Percentiles rank a stretch among this genome's conserved stretches.
Evolutionary conservation across 2,329 filamentous ascomycete species (phyloP).

Genomic region (Aspergillus fructus): DNA sequence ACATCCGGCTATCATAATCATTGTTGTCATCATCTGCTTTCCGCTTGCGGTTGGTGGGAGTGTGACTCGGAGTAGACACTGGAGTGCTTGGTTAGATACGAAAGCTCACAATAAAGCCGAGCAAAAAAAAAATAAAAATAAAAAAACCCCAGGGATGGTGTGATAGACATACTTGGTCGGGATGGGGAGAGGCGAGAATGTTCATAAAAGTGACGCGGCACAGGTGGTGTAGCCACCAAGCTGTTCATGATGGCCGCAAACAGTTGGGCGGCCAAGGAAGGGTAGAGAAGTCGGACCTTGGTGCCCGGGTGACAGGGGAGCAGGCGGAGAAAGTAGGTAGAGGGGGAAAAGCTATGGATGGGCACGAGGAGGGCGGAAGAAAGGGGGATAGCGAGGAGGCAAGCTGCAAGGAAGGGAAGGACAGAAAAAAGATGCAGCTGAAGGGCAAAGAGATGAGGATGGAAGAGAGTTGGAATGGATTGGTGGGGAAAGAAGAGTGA

Average conservation of each 20-base stretch:
- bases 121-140: background rate
- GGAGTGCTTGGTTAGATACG: slow-evolving; percentile 19
- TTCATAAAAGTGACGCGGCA: slow-evolving; percentile 64
- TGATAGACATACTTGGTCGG: slow-evolving; percentile 53
- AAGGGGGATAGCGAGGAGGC: slow-evolving; percentile 8
- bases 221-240: slow-evolving; percentile 57
- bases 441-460: slow-evolving; percentile 9
- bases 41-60: slow-evolving; percentile 65
- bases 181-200: slow-evolving; percentile 60
- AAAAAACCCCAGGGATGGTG: slow-evolving; percentile 6
- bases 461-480: slow-evolving; percentile 9
- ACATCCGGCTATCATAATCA: slow-evolving; percentile 79
- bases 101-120: background rate
- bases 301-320: slow-evolving; percentile 11
- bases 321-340: slow-evolving; percentile 8
- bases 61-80: slow-evolving; percentile 42
- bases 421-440: slow-evolving; percentile 12
- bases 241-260: slow-evolving; percentile 57
- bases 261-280: slow-evolving; percentile 29
- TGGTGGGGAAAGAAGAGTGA: slow-evolving; percentile 19
- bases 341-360: background rate
- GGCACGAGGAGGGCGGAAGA: slow-evolving; percentile 16
- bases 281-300: slow-evolving; percentile 21
- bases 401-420: slow-evolving; percentile 15
- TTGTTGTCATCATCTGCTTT: slow-evolving; percentile 74